Evolutionary conservation across 495 filamentous ascomycete genomes (phyloP).

Genomic region (Tuber umbilicatum): DNA sequence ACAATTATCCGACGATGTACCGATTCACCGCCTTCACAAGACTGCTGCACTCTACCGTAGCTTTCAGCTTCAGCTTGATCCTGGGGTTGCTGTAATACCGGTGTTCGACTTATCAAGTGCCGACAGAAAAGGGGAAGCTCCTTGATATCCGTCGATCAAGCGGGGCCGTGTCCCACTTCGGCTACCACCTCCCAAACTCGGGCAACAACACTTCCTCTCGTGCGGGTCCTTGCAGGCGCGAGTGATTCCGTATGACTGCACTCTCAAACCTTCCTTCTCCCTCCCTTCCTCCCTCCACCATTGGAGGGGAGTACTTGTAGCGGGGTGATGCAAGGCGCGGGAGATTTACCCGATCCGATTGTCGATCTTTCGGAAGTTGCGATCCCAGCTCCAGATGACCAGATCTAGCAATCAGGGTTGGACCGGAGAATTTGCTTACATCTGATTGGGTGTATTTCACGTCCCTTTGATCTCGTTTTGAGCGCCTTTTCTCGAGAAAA

Average conservation of each 20-base stretch:
- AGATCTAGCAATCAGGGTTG: neutral
- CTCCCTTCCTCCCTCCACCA: neutral
- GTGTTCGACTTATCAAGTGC: neutral
- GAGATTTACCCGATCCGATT: neutral
- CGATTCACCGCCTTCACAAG: neutral
- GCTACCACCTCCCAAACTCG: neutral
- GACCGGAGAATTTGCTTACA: neutral
- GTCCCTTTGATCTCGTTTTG: neutral
- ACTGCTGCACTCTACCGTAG: neutral
- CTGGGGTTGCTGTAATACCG: neutral
- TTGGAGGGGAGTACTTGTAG: neutral
- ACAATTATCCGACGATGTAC: neutral
- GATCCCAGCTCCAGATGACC: neutral
- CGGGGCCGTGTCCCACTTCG: neutral
- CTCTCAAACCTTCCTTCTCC: neutral
- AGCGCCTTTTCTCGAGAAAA: neutral
- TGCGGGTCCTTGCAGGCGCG: neutral
- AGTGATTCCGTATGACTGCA: neutral
- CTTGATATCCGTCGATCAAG: neutral
- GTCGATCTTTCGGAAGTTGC: neutral
- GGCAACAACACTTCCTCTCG: neutral
- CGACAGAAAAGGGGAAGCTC: neutral
- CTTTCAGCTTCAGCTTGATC: neutral
- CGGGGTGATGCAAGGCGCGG: neutral
- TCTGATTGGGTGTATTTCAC: neutral